Conservation (phyloP, 208 protist genomes). For the Borovskyia barvae region DNA sequence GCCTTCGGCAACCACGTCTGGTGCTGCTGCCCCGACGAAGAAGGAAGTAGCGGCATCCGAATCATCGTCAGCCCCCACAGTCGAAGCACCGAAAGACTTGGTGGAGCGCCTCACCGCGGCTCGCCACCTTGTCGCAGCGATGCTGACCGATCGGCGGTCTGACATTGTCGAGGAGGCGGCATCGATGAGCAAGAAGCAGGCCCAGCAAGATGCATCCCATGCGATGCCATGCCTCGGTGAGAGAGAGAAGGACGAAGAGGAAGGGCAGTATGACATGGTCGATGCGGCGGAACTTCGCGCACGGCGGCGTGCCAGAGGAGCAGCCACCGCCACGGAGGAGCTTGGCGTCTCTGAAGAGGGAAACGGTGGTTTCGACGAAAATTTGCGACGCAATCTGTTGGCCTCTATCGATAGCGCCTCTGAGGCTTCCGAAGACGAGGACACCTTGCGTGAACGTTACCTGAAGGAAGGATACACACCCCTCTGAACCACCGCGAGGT, state of each 20-base stretch:
- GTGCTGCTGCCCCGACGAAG: neutral
- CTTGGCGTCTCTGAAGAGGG: no score
- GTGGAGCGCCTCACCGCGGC: constrained; percentile 1
- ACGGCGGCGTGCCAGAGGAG: no score
- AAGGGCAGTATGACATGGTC: neutral
- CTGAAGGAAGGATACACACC: constrained; percentile 24
- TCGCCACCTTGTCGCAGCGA: constrained; percentile 17
- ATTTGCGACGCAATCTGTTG: no score
- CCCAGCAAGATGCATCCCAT: neutral
- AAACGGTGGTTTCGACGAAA: no score
- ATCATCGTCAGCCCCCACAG: neutral
- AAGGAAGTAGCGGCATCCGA: neutral
- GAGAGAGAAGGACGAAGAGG: neutral
- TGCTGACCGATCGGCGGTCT: constrained; percentile 22
- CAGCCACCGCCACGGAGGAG: no score
- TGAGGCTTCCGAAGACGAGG: constrained; percentile 9
- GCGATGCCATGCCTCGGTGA: neutral
- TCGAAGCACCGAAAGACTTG: neutral
- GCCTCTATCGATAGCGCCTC: no score
- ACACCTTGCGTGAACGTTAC: constrained; percentile 19
- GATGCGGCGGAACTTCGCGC: no score
- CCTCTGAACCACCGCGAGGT: constrained; percentile 8
- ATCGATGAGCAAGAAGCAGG: constrained; percentile 5
- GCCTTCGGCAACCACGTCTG: neutral
- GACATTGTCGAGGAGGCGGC: constrained; percentile 32